These are phyloP conservation scores for Verticillium isaacii DNA, from an alignment of 2,329 filamentous ascomycete species.

Conservation along the genomic window DNA sequence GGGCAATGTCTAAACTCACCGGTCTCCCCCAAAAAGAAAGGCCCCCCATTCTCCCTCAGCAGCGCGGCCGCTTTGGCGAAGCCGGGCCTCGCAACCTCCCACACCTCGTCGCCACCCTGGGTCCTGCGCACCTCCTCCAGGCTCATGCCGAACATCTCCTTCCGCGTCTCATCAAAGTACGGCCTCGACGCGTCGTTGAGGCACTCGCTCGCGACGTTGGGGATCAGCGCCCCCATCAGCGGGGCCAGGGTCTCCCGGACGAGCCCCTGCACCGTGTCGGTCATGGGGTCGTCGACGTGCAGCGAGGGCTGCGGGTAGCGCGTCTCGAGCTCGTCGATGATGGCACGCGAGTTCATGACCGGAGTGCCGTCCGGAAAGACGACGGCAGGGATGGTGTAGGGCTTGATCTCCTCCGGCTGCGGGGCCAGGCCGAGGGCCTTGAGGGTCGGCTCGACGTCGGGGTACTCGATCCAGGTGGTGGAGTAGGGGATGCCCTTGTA, in stretches of 20 bases:
- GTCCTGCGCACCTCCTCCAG: constrained; percentile 43
- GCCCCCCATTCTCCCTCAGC: constrained; percentile 53
- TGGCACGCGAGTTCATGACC: constrained; percentile 59
- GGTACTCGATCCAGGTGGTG: constrained; percentile 67
- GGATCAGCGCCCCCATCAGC: constrained; percentile 38
- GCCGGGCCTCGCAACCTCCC: constrained; percentile 33
- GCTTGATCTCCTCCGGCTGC: constrained; percentile 28
- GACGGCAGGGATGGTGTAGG: constrained; percentile 54
- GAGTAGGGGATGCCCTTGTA: constrained; percentile 64
- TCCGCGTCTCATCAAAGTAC: constrained; percentile 54
- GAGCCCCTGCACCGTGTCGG: constrained; percentile 36
- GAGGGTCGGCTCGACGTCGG: constrained; percentile 54
- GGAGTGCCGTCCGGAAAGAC: constrained; percentile 51
- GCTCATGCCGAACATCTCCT: constrained; percentile 42
- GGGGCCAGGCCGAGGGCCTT: constrained; percentile 38
- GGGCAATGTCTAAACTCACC: constrained; percentile 21
- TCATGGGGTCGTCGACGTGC: constrained; percentile 49
- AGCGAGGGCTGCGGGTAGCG: constrained; percentile 53
- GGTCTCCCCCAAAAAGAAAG: constrained; percentile 55
- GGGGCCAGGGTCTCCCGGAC: constrained; percentile 24
- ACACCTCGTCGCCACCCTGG: constrained; percentile 44
- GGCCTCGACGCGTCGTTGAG: constrained; percentile 44
- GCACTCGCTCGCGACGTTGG: constrained; percentile 42
- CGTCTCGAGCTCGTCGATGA: constrained; percentile 55
- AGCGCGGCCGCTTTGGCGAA: constrained; percentile 34